Evolutionary conservation across 2,329 filamentous ascomycete genomes (phyloP), one percentile per base, ranked within the genome.

Genomic region (Lojkania enalia): DNA sequence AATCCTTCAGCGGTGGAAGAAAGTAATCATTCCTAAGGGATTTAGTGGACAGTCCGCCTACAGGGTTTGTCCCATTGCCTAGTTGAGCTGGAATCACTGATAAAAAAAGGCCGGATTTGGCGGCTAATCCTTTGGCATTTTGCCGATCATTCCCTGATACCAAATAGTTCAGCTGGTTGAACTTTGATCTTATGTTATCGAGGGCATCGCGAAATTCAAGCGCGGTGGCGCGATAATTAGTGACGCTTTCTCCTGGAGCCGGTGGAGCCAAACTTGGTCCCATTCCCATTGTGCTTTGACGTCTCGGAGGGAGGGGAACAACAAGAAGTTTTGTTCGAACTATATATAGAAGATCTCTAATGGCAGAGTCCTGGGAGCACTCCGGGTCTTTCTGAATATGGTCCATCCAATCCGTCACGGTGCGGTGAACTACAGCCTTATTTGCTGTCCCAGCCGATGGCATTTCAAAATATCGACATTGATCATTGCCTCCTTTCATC

Each of bases 201-300:
- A 56, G 33, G 2, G 38, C 33, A 4, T 51, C 33, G 4, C 50
- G 48, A 39, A 54, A 44, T 20, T 51, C 29, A 15, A 20, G 27
- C 5, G 53, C 52, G 1, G 52, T 55, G 3, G 46, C 47, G 12
- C 52, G 49, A 44, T 55, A 53, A 4, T 16, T 21, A 11, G 49
- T 43, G 1, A 25, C 20, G 2, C 20, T 6, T 12, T 45, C 27
- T 14, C 30, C 33, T 14, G 29, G 23, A 14, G 33, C 4, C 20
- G 29, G 42, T 11, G 15, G 18, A 3, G 20, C 12, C 7, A 46
- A 42, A 20, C 38, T 23, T 2, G 4, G 39, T 25, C 14, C 49
- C 14, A 39, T 13, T 2, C n/a, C 18, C 2, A 41, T 18, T 1
- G 13, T 25, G 30, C 49, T 55, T 12, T n/a, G 15, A 3, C 44